Evolutionary conservation across 148 eudicot genomes (phyloP).

Genomic region (Polygonum aviculare): DNA sequence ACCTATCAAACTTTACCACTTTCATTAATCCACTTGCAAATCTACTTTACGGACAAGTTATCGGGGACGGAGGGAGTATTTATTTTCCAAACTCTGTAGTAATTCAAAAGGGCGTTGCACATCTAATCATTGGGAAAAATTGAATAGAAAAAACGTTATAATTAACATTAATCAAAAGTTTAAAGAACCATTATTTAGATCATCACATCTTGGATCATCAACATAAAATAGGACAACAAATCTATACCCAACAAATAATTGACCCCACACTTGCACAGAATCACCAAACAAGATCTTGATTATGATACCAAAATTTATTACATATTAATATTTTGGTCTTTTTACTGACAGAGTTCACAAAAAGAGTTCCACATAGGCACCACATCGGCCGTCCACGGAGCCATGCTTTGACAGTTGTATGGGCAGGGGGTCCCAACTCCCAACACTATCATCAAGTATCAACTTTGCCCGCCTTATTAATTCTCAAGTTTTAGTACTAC

Average conservation of each 20-base stretch:
- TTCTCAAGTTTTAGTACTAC: too few species aligned
- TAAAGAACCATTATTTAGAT: too few species aligned
- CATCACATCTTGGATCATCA: not conserved
- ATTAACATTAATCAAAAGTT: too few species aligned
- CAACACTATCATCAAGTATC: not conserved
- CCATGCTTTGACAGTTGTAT: slow-evolving; percentile 5
- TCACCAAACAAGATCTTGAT: slow-evolving; percentile 7
- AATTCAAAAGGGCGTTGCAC: too few species aligned
- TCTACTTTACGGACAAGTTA: too few species aligned
- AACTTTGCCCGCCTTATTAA: not conserved
- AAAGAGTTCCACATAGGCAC: slow-evolving; percentile 8
- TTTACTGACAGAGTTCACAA: not conserved
- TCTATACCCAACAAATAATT: slow-evolving; percentile 3
- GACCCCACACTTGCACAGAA: not conserved
- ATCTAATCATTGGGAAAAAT: too few species aligned
- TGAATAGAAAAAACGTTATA: too few species aligned
- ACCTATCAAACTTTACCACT: too few species aligned
- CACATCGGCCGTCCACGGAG: not conserved
- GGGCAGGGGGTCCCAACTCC: slow-evolving; percentile 1
- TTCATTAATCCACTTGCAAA: too few species aligned
- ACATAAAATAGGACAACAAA: not conserved
- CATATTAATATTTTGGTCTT: not conserved
- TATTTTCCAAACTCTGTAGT: too few species aligned
- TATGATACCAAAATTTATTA: not conserved
- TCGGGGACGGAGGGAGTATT: too few species aligned